Percentiles rank a stretch among this genome's conserved stretches.
These are phyloP conservation scores for Paragyromitra xinjiangensis DNA, from an alignment of 495 filamentous ascomycete species.

Conservation along the genomic window DNA sequence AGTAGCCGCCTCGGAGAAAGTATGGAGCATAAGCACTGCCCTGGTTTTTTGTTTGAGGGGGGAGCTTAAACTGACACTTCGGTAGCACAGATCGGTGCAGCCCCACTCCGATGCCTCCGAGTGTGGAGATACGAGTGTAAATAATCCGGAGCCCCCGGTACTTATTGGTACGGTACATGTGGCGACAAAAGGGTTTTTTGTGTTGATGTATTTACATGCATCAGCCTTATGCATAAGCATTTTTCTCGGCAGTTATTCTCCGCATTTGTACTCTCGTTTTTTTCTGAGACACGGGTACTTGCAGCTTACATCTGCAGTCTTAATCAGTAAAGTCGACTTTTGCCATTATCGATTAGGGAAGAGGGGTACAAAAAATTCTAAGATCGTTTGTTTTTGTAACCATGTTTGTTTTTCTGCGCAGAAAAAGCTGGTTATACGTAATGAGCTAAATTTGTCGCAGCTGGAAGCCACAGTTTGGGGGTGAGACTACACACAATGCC, in stretches of 20 bases:
- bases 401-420: conserved; percentile 15
- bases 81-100: conserved; percentile 21
- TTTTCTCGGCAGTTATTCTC: conserved; percentile 34
- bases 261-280: not conserved
- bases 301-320: conserved; percentile 18
- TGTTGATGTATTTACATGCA: not conserved
- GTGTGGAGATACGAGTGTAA: not conserved
- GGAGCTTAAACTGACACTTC: not conserved
- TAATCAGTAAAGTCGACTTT: not conserved
- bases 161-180: conserved; percentile 16
- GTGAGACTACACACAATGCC: not conserved
- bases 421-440: not conserved
- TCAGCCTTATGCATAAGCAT: conserved; percentile 46
- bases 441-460: not conserved
- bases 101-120: not conserved
- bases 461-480: not conserved
- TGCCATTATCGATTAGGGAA: conserved; percentile 21
- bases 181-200: not conserved
- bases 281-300: conserved; percentile 22
- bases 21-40: conserved; percentile 1
- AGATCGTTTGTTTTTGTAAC: conserved; percentile 9
- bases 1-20: not conserved
- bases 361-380: not conserved
- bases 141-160: conserved; percentile 20
- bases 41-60: not conserved